phyloP scores from a whole-genome alignment of 148 eudicot species.

The Rhododendron kiyosumense region DNA sequence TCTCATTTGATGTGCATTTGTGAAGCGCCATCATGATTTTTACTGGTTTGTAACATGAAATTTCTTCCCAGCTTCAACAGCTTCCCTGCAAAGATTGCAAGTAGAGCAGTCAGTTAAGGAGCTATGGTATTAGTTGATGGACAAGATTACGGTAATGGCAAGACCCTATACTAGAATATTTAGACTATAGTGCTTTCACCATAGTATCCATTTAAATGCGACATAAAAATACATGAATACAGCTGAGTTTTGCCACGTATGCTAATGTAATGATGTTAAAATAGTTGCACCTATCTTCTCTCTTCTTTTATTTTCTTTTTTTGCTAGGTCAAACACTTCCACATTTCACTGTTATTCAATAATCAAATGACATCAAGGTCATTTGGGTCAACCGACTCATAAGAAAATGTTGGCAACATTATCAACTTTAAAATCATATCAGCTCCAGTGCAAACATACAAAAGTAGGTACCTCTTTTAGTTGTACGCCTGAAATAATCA shows the following conservation, averaged over 20 bases:
- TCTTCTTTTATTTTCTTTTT: not conserved
- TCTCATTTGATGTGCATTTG: not conserved
- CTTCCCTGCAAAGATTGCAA: conserved; percentile 54
- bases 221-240: not conserved
- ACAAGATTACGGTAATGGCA: not conserved
- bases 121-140: not conserved
- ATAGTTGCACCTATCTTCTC: not conserved
- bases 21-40: conserved; percentile 16
- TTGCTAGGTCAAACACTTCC: not conserved
- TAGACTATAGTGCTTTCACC: not conserved
- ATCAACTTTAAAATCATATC: too few species aligned
- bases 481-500: not conserved
- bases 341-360: not conserved
- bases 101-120: not conserved
- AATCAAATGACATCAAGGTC: not conserved
- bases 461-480: not conserved
- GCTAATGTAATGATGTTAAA: not conserved
- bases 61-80: conserved; percentile 87
- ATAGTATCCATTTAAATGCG: not conserved
- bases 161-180: not conserved
- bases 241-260: too few species aligned
- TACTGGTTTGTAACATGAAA: conserved; percentile 40
- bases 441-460: too few species aligned
- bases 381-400: not conserved
- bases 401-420: not conserved